Percentiles rank a stretch among this genome's conserved stretches.
Conservation (phyloP, 805 yeast genomes). For the Priceomyces fermenticarens region DNA sequence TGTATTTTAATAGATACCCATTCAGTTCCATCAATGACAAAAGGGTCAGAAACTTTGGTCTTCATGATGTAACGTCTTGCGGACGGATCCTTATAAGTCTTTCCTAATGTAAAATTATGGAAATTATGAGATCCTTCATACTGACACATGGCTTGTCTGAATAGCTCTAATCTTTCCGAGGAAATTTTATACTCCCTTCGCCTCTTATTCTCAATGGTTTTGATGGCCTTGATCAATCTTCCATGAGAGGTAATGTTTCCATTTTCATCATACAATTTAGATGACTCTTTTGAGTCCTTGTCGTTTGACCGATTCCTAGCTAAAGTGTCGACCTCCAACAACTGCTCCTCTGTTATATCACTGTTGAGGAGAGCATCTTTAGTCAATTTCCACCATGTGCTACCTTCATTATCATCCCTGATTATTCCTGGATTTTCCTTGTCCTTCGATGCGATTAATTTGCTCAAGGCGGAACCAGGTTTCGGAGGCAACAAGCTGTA, state of each 20-base stretch:
- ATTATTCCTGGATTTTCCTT: slow-evolving; percentile 55
- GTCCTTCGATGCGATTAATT: slow-evolving; percentile 53
- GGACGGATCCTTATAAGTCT: slow-evolving; percentile 77
- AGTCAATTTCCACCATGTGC: slow-evolving; percentile 66
- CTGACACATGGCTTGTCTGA: slow-evolving; percentile 66
- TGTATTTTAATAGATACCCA: slow-evolving; percentile 96
- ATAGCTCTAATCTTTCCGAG: slow-evolving; percentile 53
- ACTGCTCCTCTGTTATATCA: slow-evolving; percentile 20
- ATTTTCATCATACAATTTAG: slow-evolving; percentile 27
- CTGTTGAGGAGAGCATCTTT: slow-evolving; percentile 21
- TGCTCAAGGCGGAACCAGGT: slow-evolving; percentile 64
- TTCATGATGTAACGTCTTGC: slow-evolving; percentile 80
- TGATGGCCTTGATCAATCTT: slow-evolving; percentile 47
- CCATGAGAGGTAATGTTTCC: slow-evolving; percentile 35
- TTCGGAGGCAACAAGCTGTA: slow-evolving; percentile 90
- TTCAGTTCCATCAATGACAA: slow-evolving; percentile 88
- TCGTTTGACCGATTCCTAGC: slow-evolving; percentile 20
- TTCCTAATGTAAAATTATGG: slow-evolving; percentile 85
- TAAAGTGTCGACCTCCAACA: slow-evolving; percentile 28
- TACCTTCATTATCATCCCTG: slow-evolving; percentile 65
- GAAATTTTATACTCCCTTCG: slow-evolving; percentile 71
- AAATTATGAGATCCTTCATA: slow-evolving; percentile 91
- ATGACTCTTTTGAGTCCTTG: slow-evolving; percentile 3
- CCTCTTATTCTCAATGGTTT: slow-evolving; percentile 59
- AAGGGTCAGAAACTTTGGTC: slow-evolving; percentile 80